phyloP scores from a whole-genome alignment of 768 basidiomycete species.

The Clathrus columnatus region DNA sequence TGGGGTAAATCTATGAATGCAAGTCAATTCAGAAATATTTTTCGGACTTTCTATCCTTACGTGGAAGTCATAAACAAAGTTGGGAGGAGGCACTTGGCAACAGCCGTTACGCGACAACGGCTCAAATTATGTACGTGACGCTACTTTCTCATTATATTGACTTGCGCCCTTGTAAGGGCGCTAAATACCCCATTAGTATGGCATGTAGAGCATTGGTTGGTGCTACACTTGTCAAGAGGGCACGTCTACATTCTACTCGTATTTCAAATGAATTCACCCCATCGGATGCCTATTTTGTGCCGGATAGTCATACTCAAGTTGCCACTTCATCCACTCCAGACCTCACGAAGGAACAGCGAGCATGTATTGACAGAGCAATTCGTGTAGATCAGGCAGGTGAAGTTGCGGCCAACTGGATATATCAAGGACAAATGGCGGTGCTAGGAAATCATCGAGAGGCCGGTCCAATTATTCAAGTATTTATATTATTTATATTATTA shows the following conservation, averaged over 20 bases:
- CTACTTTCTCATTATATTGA: too few species aligned
- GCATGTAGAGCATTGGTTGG: too few species aligned
- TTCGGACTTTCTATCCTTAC: slow-evolving; percentile 26
- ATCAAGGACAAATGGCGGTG: slow-evolving; percentile 75
- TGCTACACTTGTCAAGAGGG: background rate
- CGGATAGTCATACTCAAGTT: background rate
- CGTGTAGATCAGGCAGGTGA: slow-evolving; percentile 96
- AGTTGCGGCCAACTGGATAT: slow-evolving; percentile 93
- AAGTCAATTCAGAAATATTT: background rate
- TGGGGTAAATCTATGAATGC: slow-evolving; percentile 46
- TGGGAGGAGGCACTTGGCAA: background rate
- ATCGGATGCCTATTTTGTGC: background rate
- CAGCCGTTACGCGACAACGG: too few species aligned
- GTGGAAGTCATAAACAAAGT: slow-evolving; percentile 31
- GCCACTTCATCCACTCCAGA: slow-evolving; percentile 36
- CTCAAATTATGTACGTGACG: too few species aligned
- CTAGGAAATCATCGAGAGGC: slow-evolving; percentile 49
- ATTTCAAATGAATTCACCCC: background rate
- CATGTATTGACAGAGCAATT: slow-evolving; percentile 54
- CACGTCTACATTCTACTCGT: background rate
- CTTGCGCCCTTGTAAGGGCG: too few species aligned
- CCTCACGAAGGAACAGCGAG: slow-evolving; percentile 41
- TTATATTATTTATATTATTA: slow-evolving; percentile 17
- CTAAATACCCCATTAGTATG: too few species aligned
- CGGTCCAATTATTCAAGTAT: slow-evolving; percentile 66